Evolutionary conservation across 2,329 filamentous ascomycete species (phyloP).

Genomic region (Mariannaea elegans): DNA sequence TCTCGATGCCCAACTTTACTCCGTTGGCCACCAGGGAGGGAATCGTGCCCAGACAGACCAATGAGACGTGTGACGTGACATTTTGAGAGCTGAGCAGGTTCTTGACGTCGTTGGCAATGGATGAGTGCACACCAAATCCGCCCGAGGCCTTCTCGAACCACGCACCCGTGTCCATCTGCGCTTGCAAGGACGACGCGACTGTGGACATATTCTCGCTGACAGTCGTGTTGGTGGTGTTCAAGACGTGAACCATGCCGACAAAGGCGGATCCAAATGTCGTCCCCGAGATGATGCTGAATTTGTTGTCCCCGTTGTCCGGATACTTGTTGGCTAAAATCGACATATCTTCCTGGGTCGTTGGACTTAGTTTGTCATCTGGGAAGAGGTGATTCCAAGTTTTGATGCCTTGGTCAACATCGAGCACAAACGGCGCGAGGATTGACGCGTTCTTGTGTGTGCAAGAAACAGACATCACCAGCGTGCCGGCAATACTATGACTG

Average conservation of each 20-base stretch:
- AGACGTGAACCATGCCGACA: constrained; percentile 21
- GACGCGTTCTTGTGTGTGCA: constrained; percentile 30
- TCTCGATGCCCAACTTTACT: constrained; percentile 9
- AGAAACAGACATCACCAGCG: constrained; percentile 22
- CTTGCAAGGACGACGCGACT: constrained; percentile 5
- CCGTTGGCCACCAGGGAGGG: constrained; percentile 12
- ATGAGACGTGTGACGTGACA: constrained; percentile 17
- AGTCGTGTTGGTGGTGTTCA: not conserved
- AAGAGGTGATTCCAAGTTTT: constrained; percentile 26
- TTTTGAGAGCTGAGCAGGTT: constrained; percentile 29
- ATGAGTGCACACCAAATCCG: constrained; percentile 8
- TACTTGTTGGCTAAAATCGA: not conserved
- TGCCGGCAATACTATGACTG: constrained; percentile 7
- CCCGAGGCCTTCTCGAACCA: constrained; percentile 13
- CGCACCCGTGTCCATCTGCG: constrained; percentile 4
- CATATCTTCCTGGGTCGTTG: not conserved
- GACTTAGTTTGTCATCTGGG: not conserved
- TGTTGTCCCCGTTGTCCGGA: constrained; percentile 2
- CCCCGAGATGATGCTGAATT: constrained; percentile 16
- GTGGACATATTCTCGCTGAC: constrained; percentile 4
- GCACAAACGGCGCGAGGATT: constrained; percentile 19
- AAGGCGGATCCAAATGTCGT: constrained; percentile 16
- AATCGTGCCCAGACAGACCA: constrained; percentile 19
- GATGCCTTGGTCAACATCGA: constrained; percentile 30
- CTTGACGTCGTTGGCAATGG: constrained; percentile 22